Evolutionary conservation across 441 rosid genomes (phyloP), one percentile per base, ranked within the genome.

Genomic region (Raphanus hybrid): DNA sequence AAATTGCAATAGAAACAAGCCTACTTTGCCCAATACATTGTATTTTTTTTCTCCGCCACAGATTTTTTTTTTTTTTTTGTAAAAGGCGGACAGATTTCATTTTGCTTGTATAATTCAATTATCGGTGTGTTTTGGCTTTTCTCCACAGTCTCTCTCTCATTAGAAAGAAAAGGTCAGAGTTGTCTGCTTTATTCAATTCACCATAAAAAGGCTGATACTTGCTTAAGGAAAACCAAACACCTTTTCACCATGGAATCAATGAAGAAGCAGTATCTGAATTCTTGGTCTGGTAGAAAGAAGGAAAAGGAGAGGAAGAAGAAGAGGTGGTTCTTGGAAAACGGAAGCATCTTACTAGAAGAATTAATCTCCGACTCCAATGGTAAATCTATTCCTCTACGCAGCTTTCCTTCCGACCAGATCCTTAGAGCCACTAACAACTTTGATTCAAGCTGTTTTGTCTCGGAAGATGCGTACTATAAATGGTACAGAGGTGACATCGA

Each of bases 331-430:
- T 55, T 73, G 74, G 78, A 59, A 45, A 84, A 84, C 9, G 81
- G 87, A 16, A 32, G 83, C 27, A 60, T 67, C 73, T 35, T 81
- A 12, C 10, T 84, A 1, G 76, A 84, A 69, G 77, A 82, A 41
- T 67, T 80, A 2, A 68, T 81, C 23, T 68, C 84, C 18, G 70
- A 62, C 27, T 83, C 37, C 57, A 67, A 81, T 10, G 82, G 84
- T 26, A 77, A 73, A 48, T 74, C 66, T 5, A 66, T 78, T 75
- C 84, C 82, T 4, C 70, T 81, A 4, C 76, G 75, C 43, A n/a
- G 16, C 5, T 85, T 75, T 68, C 66, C 86, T 29, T n/a, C 66
- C 7, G n/a, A 75, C n/a, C 84, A 81, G 23, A 62, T 77, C 74
- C 15, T 3, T 20, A 52, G 15, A 64, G 79, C 84, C 64, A 82